Evolutionary conservation across 345 rosid genomes (phyloP).

Genomic region (Brassica napus): Da-Ae NC_063450.1:37180501-37181000

Average conservation of each 20-base stretch:
- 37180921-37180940: conserved; percentile 29
- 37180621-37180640: too few species aligned
- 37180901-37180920: conserved; percentile 19
- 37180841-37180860: neutral
- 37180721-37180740: neutral
- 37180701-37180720: neutral
- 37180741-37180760: neutral
- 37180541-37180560: neutral
- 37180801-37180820: neutral
- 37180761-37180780: neutral
- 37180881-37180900: neutral
- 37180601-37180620: too few species aligned
- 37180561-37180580: neutral
- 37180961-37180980: conserved; percentile 14
- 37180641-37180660: neutral
- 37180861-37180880: neutral
- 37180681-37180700: neutral
- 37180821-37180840: conserved; percentile 9
- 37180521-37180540: neutral
- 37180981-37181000: conserved; percentile 25
- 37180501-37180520: neutral
- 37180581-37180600: neutral
- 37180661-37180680: neutral
- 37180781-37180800: neutral
- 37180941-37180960: conserved; percentile 18